Conservation (phyloP, 163 green algal species). For the Chlorella variabilis region DNA sequence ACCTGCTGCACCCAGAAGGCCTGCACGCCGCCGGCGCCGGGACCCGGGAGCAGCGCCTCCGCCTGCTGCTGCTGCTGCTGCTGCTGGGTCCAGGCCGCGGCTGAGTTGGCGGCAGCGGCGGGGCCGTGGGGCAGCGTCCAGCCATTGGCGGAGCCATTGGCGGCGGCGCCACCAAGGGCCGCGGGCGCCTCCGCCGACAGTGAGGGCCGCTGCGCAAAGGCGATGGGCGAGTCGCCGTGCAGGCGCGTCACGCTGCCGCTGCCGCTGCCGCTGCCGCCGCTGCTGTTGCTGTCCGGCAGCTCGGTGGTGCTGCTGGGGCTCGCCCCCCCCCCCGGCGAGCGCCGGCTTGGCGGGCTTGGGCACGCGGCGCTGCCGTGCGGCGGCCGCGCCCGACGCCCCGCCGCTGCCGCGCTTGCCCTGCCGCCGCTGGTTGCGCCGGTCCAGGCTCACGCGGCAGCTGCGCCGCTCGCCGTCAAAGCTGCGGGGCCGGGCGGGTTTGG, state of each 20-base stretch:
- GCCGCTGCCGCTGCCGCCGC: background rate
- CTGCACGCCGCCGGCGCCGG: background rate
- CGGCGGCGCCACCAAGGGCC: background rate
- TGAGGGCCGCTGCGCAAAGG: background rate
- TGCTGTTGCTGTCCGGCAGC: background rate
- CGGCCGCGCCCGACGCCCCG: background rate
- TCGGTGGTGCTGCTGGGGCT: background rate
- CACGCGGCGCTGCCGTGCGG: background rate
- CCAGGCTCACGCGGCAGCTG: slow-evolving; percentile 13
- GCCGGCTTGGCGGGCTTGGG: too few species aligned
- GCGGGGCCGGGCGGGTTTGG: background rate
- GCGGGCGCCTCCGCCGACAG: background rate
- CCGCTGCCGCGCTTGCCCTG: background rate
- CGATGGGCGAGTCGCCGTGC: background rate
- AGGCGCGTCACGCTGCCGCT: background rate
- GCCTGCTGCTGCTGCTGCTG: background rate
- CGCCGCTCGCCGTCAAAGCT: slow-evolving; percentile 35
- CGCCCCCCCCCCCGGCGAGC: background rate
- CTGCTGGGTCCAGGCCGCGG: background rate
- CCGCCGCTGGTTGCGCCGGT: slow-evolving; percentile 20
- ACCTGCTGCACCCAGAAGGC: slow-evolving; percentile 2
- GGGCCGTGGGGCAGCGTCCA: background rate
- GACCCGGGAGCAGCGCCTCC: background rate
- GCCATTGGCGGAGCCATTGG: background rate
- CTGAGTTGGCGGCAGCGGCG: background rate